A percentile compares a stretch with the other conserved stretches of the same genome.
These are phyloP conservation scores for Pochonia chlamydosporia DNA, from an alignment of 2,329 filamentous ascomycete genomes.

Conservation along the genomic window DNA sequence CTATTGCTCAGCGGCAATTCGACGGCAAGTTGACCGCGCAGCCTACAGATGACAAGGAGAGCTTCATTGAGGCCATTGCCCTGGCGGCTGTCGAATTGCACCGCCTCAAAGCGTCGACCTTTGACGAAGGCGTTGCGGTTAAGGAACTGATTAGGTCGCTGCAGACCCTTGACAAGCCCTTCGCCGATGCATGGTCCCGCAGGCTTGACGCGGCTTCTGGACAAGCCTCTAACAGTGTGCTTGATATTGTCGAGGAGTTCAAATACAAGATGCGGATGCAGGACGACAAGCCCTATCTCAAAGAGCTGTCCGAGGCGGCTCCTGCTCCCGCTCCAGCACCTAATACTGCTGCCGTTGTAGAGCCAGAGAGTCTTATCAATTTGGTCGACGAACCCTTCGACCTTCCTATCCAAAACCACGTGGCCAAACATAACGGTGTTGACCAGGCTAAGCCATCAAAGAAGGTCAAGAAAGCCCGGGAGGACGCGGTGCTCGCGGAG, in stretches of 20 bases:
- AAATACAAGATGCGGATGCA: slow-evolving; percentile 4
- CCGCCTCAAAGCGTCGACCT: slow-evolving; percentile 1
- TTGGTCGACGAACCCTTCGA: neutral
- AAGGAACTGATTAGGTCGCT: slow-evolving; percentile 2
- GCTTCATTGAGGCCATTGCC: slow-evolving; percentile 7
- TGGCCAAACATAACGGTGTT: neutral
- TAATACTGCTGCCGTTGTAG: neutral
- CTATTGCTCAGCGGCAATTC: slow-evolving; percentile 1
- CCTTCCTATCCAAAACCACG: neutral
- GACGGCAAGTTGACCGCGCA: slow-evolving; percentile 3
- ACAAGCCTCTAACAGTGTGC: neutral
- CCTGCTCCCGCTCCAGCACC: neutral
- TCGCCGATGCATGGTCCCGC: slow-evolving; percentile 1
- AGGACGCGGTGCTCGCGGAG: neutral
- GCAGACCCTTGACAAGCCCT: slow-evolving; percentile 6
- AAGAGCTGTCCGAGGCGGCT: neutral
- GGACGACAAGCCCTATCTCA: neutral
- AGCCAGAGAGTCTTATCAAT: neutral
- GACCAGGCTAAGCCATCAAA: neutral
- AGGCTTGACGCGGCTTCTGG: neutral
- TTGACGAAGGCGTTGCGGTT: slow-evolving; percentile 5
- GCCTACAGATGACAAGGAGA: slow-evolving; percentile 5
- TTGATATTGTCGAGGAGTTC: slow-evolving; percentile 11
- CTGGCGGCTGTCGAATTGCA: slow-evolving; percentile 7
- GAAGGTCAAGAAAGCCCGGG: neutral